phyloP scores from a whole-genome alignment of 768 basidiomycete genomes.

The Coprinopsis marcescibilis region DNA sequence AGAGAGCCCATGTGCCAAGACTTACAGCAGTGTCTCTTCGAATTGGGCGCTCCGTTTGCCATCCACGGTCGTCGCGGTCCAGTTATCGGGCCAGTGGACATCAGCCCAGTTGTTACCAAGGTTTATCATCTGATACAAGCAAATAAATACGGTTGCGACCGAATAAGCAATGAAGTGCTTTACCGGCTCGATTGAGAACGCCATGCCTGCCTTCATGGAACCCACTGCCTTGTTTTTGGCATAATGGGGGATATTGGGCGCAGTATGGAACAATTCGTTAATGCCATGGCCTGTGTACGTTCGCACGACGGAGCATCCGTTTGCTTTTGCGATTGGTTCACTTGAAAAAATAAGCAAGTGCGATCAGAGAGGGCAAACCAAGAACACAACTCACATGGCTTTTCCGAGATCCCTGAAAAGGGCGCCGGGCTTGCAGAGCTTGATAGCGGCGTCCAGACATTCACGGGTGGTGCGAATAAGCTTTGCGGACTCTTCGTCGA shows the following conservation, averaged over 20 bases:
- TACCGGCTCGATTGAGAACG: constrained; percentile 79
- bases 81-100: constrained; percentile 89
- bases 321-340: constrained; percentile 78
- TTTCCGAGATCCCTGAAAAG: constrained; percentile 87
- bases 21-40: constrained; percentile 93
- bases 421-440: constrained; percentile 88
- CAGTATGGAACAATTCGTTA: constrained; percentile 76
- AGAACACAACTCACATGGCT: constrained; percentile 56
- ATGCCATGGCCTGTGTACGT: constrained; percentile 91
- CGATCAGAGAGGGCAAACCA: constrained; percentile 3
- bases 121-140: constrained; percentile 76
- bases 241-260: constrained; percentile 92
- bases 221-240: constrained; percentile 92
- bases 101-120: constrained; percentile 71
- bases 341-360: constrained; percentile 27
- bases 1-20: no score
- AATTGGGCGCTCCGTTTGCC: constrained; percentile 93
- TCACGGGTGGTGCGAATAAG: constrained; percentile 80
- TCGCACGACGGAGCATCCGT: constrained; percentile 86
- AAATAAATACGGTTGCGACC: constrained; percentile 10
- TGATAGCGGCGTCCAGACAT: constrained; percentile 85
- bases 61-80: constrained; percentile 93
- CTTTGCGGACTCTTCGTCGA: constrained; percentile 78
- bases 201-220: constrained; percentile 92
- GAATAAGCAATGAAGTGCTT: not conserved